Conservation (phyloP, 1,139 yeast species). For the Geotrichum candidum region DNA sequence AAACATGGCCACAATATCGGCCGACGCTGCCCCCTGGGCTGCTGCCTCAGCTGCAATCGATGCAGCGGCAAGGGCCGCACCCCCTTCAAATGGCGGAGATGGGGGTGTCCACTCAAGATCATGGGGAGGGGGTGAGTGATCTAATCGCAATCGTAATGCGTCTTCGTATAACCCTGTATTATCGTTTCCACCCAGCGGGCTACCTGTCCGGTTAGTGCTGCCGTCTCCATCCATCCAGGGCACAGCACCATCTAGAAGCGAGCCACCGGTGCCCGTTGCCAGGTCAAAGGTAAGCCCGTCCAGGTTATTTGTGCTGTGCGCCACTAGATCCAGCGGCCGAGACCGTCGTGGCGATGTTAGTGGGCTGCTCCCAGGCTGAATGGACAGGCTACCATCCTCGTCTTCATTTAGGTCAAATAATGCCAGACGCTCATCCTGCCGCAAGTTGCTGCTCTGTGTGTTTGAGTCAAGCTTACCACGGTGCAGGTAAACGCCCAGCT, state of each 20-base stretch:
- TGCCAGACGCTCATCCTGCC: constrained; percentile 37
- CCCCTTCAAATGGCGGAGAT: background rate
- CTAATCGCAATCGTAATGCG: background rate
- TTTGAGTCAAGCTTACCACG: constrained; percentile 37
- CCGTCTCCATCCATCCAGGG: constrained; percentile 1
- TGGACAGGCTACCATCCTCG: background rate
- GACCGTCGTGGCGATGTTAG: background rate
- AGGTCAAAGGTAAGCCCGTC: constrained; percentile 1
- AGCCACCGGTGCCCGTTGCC: background rate
- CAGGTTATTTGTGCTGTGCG: background rate
- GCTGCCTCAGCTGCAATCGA: constrained; percentile 6
- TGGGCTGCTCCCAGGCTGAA: background rate
- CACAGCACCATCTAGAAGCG: constrained; percentile 1
- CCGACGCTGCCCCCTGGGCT: constrained; percentile 1
- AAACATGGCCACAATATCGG: background rate
- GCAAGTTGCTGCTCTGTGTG: constrained; percentile 30
- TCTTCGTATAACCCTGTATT: background rate
- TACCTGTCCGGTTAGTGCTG: background rate
- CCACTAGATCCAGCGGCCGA: constrained; percentile 5
- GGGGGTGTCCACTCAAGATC: constrained; percentile 6
- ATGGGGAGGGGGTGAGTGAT: background rate
- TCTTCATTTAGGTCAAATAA: constrained; percentile 23
- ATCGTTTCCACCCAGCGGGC: background rate
- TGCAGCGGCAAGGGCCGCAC: constrained; percentile 6
- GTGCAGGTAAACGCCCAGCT: constrained; percentile 50